phyloP scores from a whole-genome alignment of 73 alveolate genomes.

The Symbiodinium pilosum region DNA sequence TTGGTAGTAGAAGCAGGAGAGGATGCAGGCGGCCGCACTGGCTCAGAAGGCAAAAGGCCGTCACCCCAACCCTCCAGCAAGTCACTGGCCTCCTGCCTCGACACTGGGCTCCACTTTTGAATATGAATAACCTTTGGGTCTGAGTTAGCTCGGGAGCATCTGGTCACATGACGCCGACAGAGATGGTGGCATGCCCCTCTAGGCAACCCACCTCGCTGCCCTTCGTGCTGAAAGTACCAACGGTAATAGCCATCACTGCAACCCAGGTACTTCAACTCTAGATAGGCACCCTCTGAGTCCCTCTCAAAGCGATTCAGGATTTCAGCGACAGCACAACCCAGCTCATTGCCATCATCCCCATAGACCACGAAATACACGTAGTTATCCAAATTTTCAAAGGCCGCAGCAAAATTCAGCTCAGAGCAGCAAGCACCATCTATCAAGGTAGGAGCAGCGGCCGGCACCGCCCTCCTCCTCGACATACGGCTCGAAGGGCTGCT shows the following conservation, averaged over 20 bases:
- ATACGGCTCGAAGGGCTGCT: too few relatives aligned
- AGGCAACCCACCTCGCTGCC: background rate
- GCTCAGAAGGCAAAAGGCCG: background rate
- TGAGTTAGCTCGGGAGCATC: background rate
- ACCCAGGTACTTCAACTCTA: background rate
- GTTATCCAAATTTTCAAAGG: background rate
- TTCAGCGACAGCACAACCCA: background rate
- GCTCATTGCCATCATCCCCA: background rate
- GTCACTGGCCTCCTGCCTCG: background rate
- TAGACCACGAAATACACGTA: background rate
- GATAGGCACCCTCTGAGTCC: background rate
- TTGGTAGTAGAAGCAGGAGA: background rate
- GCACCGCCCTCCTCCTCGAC: too few relatives aligned
- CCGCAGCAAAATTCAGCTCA: background rate
- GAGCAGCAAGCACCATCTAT: background rate
- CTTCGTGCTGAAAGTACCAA: conserved; percentile 23
- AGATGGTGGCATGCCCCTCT: background rate
- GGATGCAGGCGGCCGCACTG: too few relatives aligned
- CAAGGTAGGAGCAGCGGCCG: too few relatives aligned
- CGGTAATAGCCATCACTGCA: background rate
- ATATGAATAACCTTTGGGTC: background rate
- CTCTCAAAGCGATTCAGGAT: background rate
- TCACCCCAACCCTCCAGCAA: background rate
- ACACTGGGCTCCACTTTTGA: background rate
- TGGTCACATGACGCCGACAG: background rate